Evolutionary conservation across 331 rosid genomes (phyloP), one percentile per base, ranked within the genome.

Genomic region (Saraca asoca): DNA sequence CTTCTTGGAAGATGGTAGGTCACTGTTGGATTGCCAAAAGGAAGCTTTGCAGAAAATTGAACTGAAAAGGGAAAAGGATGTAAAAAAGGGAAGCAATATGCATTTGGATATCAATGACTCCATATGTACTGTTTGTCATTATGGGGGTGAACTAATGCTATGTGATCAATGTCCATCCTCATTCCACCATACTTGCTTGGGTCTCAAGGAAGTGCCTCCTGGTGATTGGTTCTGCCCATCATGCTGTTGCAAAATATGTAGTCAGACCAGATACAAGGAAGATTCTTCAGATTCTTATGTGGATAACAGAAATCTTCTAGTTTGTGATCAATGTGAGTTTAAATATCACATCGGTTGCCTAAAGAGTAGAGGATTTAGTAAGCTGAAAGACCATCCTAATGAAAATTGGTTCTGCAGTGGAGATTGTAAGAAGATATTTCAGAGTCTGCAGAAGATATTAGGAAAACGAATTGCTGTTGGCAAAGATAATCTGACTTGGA

Each of bases 191-290:
- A 2, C 38, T 0, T 88, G 97, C 49, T 29, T 91, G 34, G 83
- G 85, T 54, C 71, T 83, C n/a, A 43, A 66, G 6, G 46, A 43
- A 3, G 59, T 80, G 17, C 82, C 87, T 0, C 65, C 54, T 9
- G 96, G 88, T 7, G 83, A 86, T 62, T 88, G 97, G 96, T 79
- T 79, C 45, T 86, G 94, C 70, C 89, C 91, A 1, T 58, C 84
- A 0, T 91, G 97, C 48, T 55, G 78, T 45, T 91, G 97, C 62
- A 82, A 49, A 33, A 63, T 70, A 12, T 91, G 97, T 62, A 53
- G 72, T 12, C 52, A 7, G 11, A 74, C 68, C 4, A 62, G 48
- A 14, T 61, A 14, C 15, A 38, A 55, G 14, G 62, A 76, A 35
- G 66, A 72, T 12, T 18, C 12, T 52, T 49, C 14, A 49, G n/a